phyloP scores from a whole-genome alignment of 306 rosid species.

The Pyrus bretschneideri region DNA sequence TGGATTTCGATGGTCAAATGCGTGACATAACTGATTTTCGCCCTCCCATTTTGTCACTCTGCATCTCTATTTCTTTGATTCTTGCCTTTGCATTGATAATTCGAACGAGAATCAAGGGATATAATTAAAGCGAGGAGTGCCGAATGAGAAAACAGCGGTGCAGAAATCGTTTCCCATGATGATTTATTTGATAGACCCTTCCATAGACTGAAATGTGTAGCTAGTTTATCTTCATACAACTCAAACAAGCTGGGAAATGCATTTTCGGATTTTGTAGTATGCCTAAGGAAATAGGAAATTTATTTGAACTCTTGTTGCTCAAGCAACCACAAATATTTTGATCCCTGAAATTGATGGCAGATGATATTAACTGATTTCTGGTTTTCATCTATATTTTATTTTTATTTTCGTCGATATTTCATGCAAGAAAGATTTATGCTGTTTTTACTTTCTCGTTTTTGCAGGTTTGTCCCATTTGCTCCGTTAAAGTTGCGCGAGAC shows the following conservation, averaged over 20 bases:
- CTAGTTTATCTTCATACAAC: background rate
- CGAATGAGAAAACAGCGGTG: too few species aligned
- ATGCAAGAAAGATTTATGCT: background rate
- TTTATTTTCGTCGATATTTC: background rate
- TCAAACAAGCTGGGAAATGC: background rate
- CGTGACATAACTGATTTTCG: background rate
- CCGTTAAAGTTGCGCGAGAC: slow-evolving; percentile 80
- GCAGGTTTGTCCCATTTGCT: slow-evolving; percentile 96
- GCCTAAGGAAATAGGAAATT: background rate
- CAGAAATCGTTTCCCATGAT: background rate
- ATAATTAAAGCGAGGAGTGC: too few species aligned
- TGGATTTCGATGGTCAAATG: background rate
- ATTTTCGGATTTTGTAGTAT: background rate
- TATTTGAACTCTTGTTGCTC: background rate
- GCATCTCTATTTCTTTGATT: too few species aligned
- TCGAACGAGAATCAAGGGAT: too few species aligned
- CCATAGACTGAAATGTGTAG: background rate
- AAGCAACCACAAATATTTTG: background rate
- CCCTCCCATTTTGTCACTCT: too few species aligned
- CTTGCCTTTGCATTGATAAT: too few species aligned
- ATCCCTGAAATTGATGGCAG: background rate
- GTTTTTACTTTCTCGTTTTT: slow-evolving; percentile 14
- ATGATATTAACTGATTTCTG: background rate
- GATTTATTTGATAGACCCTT: background rate
- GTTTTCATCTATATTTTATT: background rate